Conservation (phyloP, 495 filamentous ascomycete species). For the Aspergillus homomorphus region DNA sequence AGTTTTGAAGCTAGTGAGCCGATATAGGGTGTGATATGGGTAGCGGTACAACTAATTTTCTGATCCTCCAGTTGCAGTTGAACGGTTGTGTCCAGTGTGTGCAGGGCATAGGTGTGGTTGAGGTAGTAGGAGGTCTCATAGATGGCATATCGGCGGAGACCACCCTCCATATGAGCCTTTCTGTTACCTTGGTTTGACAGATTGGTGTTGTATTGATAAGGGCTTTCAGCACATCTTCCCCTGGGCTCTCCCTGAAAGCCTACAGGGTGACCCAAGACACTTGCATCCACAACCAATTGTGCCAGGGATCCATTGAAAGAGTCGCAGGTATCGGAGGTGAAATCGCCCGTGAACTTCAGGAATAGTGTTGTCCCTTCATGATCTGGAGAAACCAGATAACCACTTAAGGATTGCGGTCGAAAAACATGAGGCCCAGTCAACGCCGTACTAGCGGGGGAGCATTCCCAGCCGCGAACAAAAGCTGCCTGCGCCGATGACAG, state of each 20-base stretch:
- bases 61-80: conserved; percentile 12
- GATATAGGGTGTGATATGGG: conserved; percentile 17
- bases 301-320: conserved; percentile 4
- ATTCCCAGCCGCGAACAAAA: not conserved
- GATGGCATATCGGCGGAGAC: conserved; percentile 6
- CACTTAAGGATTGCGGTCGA: not conserved
- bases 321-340: conserved; percentile 2
- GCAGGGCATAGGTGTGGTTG: conserved; percentile 6
- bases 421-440: not conserved
- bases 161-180: not conserved
- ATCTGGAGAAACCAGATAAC: not conserved
- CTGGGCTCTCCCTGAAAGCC: not conserved
- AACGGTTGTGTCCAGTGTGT: conserved; percentile 15
- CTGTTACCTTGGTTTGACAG: not conserved
- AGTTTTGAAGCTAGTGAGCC: conserved; percentile 2
- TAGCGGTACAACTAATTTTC: conserved; percentile 8
- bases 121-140: conserved; percentile 14
- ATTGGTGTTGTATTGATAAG: not conserved
- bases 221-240: conserved; percentile 1
- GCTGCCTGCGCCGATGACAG: not conserved
- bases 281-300: conserved; percentile 3
- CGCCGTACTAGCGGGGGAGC: not conserved
- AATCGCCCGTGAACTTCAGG: conserved; percentile 7
- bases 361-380: not conserved
- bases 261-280: conserved; percentile 6